These are phyloP conservation scores for Fraxinus platypoda DNA, from an alignment of 305 asterid species.

Conservation along the genomic window DNA sequence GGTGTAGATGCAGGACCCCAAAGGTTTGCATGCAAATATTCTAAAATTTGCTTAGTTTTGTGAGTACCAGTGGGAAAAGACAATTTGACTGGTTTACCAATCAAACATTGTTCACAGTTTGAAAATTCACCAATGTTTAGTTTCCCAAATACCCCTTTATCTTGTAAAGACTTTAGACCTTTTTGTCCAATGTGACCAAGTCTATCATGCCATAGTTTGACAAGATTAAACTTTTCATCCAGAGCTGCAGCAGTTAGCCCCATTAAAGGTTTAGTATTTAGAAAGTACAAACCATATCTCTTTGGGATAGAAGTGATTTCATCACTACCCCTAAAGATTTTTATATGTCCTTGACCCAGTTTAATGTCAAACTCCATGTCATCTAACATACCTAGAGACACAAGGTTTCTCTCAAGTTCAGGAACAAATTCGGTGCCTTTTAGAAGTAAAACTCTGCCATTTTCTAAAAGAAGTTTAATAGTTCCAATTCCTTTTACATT, in stretches of 20 bases:
- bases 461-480: not conserved
- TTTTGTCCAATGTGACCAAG: not conserved
- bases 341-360: too few relatives aligned
- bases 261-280: too few relatives aligned
- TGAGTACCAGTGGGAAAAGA: not conserved
- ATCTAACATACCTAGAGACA: not conserved
- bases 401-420: not conserved
- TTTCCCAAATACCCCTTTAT: not conserved
- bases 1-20: not conserved
- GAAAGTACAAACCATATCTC: too few relatives aligned
- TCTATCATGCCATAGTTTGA: not conserved
- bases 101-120: not conserved
- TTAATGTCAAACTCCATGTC: not conserved
- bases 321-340: too few relatives aligned
- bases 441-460: too few relatives aligned
- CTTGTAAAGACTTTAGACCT: not conserved
- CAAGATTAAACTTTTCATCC: not conserved
- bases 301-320: too few relatives aligned
- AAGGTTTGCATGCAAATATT: not conserved
- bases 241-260: not conserved
- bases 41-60: not conserved
- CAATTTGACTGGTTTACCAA: not conserved
- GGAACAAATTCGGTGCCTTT: not conserved
- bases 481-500: not conserved
- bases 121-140: not conserved